Conservation (phyloP, 768 basidiomycete species). For the Symmetrospora coprosmae region DNA sequence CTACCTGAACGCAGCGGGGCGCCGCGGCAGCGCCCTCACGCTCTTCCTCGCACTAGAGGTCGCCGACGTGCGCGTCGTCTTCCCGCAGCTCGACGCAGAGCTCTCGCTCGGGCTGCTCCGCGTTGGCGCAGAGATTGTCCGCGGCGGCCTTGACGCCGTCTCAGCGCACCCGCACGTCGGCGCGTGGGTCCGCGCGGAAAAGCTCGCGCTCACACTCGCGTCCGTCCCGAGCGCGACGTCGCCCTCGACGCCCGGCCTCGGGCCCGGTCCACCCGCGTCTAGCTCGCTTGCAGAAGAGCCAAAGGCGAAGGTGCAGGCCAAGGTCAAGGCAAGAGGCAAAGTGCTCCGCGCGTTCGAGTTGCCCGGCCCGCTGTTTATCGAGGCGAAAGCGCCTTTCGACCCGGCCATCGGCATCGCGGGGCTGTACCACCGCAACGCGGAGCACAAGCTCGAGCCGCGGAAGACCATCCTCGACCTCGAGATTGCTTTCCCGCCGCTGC, state of each 20-base stretch:
- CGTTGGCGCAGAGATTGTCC: neutral
- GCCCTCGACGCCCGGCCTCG: too few relatives aligned
- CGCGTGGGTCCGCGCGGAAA: neutral
- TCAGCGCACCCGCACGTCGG: too few relatives aligned
- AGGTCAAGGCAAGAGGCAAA: too few relatives aligned
- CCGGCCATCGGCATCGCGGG: constrained; percentile 16
- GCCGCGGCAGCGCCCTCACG: neutral
- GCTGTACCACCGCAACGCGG: constrained; percentile 9
- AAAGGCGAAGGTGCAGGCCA: too few relatives aligned
- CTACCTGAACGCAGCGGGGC: neutral
- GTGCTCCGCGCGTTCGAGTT: neutral
- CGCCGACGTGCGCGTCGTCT: neutral
- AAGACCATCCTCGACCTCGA: constrained; percentile 2
- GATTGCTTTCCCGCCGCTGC: neutral
- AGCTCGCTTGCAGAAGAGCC: too few relatives aligned
- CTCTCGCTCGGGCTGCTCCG: neutral
- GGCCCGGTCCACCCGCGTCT: too few relatives aligned
- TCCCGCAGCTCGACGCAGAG: neutral
- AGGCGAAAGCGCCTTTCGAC: constrained; percentile 8
- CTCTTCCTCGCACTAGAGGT: constrained; percentile 5
- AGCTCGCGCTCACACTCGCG: neutral
- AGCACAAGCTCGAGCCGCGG: neutral
- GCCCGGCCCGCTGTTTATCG: constrained; percentile 1
- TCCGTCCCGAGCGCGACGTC: too few relatives aligned
- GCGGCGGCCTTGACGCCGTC: neutral